Evolutionary conservation across 1,284 basidiomycete species (phyloP).

Genomic region (Fomitopsis pinicola): DNA sequence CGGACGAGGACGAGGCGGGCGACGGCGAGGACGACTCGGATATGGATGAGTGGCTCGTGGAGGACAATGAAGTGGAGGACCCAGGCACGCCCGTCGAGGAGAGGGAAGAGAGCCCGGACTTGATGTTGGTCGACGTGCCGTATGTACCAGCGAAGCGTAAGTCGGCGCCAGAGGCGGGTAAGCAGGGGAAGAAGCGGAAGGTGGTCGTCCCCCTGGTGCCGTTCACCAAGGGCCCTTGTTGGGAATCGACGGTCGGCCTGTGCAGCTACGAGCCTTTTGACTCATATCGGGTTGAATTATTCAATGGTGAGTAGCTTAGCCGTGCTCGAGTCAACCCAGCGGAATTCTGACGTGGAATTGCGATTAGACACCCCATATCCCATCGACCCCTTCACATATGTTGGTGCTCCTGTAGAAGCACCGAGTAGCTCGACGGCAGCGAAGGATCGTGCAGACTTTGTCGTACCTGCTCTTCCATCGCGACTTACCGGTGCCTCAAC

Average conservation of each 20-base stretch:
- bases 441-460: slow-evolving; percentile 25
- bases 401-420: slow-evolving; percentile 44
- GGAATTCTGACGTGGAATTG: neutral
- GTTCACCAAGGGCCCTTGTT: slow-evolving; percentile 73
- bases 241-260: slow-evolving; percentile 60
- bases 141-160: slow-evolving; percentile 49
- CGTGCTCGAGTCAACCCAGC: neutral
- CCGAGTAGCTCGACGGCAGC: slow-evolving; percentile 17
- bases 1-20: slow-evolving; percentile 48
- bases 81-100: slow-evolving; percentile 37
- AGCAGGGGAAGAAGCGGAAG: slow-evolving; percentile 57
- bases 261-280: slow-evolving; percentile 64
- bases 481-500: slow-evolving; percentile 11
- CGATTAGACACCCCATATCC: slow-evolving; percentile 65
- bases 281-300: slow-evolving; percentile 65
- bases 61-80: slow-evolving; percentile 64
- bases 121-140: slow-evolving; percentile 30
- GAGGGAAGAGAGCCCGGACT: slow-evolving; percentile 35
- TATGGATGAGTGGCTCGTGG: slow-evolving; percentile 72
- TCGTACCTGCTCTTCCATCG: slow-evolving; percentile 36
- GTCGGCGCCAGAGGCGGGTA: slow-evolving; percentile 34
- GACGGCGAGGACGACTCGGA: slow-evolving; percentile 67
- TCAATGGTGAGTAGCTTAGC: slow-evolving; percentile 59
- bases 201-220: slow-evolving; percentile 72
- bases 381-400: slow-evolving; percentile 75